phyloP scores from a whole-genome alignment of 129 eudicot genomes.

The Chrysanthemum makinoi region DNA sequence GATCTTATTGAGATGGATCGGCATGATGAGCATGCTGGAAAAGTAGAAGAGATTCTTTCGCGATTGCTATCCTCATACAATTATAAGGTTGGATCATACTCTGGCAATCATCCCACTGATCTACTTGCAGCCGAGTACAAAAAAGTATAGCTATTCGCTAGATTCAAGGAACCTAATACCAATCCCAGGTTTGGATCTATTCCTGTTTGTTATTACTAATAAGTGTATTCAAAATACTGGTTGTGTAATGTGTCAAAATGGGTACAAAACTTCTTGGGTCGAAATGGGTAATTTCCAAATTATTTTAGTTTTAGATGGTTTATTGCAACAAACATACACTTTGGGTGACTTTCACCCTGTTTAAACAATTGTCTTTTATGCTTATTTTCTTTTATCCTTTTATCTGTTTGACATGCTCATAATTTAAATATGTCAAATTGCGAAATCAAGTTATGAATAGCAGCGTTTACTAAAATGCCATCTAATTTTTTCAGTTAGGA shows the following conservation, averaged over 20 bases:
- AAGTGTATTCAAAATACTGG: not conserved
- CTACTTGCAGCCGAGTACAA: slow-evolving; percentile 33
- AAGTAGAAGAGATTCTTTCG: slow-evolving; percentile 48
- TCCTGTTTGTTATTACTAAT: not conserved
- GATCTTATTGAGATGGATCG: slow-evolving; percentile 88
- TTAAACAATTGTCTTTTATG: not conserved
- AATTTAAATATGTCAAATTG: not conserved
- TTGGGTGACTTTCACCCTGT: not conserved
- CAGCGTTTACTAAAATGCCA: not conserved
- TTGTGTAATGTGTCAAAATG: not conserved
- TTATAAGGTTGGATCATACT: slow-evolving; percentile 38
- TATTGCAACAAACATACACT: not conserved
- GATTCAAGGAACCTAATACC: slow-evolving; percentile 12
- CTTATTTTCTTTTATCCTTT: not conserved
- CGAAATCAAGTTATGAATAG: not conserved
- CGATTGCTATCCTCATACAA: slow-evolving; percentile 53
- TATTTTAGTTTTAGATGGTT: not conserved
- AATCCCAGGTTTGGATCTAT: slow-evolving; percentile 14
- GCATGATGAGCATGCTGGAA: slow-evolving; percentile 61
- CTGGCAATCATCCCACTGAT: slow-evolving; percentile 31
- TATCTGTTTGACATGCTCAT: not conserved
- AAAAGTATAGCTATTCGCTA: slow-evolving; percentile 5
- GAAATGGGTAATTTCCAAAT: not conserved
- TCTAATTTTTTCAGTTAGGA: slow-evolving; percentile 7
- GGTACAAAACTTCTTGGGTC: not conserved